A percentile compares a stretch with the other conserved stretches of the same genome.
Evolutionary conservation across 768 basidiomycete genomes (phyloP).

Genomic region (Termitomyces sp.): DNA sequence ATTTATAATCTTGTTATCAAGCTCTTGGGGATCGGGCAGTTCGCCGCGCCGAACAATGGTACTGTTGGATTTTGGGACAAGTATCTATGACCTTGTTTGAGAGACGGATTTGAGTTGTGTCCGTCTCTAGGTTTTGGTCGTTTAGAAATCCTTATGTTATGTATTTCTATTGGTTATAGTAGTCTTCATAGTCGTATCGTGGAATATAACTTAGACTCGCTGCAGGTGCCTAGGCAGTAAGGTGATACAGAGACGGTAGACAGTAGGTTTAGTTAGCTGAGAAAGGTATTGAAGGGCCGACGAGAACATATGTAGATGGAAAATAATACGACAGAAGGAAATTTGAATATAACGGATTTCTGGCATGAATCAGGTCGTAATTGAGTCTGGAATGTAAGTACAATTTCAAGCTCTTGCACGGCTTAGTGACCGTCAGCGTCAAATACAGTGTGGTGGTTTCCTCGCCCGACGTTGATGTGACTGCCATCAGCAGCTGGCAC

Average conservation of each 20-base stretch:
- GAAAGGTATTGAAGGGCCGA: constrained; percentile 1
- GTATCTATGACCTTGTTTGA: constrained; percentile 42
- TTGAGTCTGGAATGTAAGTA: not conserved
- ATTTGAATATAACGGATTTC: not conserved
- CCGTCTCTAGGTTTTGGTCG: not conserved
- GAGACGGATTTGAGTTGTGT: not conserved
- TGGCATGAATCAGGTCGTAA: not conserved
- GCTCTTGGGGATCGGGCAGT: constrained; percentile 57
- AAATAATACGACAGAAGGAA: not conserved
- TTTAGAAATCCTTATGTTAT: not conserved
- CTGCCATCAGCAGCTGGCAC: constrained; percentile 64
- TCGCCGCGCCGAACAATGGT: constrained; percentile 66
- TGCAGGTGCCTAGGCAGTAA: not conserved
- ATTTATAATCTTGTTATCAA: constrained; percentile 80
- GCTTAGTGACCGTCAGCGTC: constrained; percentile 58
- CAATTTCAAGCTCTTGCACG: not conserved
- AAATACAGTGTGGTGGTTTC: constrained; percentile 62
- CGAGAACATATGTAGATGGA: not conserved
- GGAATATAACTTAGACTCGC: not conserved
- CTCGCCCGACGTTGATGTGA: constrained; percentile 43
- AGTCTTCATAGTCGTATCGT: not conserved
- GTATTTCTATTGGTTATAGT: not conserved
- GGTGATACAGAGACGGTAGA: not conserved
- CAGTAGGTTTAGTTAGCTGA: not conserved
- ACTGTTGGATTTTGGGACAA: constrained; percentile 81